Conservation (phyloP, 2,329 filamentous ascomycete species). For the Pyrenophora tritici-repentis region DNA sequence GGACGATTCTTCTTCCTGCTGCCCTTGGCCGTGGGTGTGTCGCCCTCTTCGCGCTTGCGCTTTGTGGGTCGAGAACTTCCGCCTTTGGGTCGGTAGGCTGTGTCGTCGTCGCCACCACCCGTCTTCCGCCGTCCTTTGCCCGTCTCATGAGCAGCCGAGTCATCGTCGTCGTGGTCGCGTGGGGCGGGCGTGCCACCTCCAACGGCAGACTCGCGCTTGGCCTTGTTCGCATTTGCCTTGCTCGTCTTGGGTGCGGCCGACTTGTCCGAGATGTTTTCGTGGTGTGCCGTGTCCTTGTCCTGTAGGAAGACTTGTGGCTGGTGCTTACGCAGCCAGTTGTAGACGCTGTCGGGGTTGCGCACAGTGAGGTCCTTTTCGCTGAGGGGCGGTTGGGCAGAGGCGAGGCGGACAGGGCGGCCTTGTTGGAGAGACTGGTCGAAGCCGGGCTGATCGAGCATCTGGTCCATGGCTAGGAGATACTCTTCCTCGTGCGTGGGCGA, state of each 20-base stretch:
- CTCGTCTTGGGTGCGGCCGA: conserved; percentile 31
- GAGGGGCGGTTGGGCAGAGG: conserved; percentile 49
- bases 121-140: conserved; percentile 35
- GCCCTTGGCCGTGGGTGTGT: conserved; percentile 30
- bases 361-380: conserved; percentile 60
- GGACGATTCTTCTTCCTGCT: conserved; percentile 42
- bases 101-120: conserved; percentile 48
- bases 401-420: conserved; percentile 46
- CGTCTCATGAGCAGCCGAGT: conserved; percentile 42
- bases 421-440: conserved; percentile 56
- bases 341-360: conserved; percentile 86
- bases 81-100: conserved; percentile 55
- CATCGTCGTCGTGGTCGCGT: conserved; percentile 51
- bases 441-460: conserved; percentile 55
- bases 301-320: conserved; percentile 84
- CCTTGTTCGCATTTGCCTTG: conserved; percentile 34
- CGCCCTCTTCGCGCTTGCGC: conserved; percentile 51
- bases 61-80: conserved; percentile 50
- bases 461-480: conserved; percentile 70
- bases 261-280: conserved; percentile 47
- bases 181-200: conserved; percentile 40
- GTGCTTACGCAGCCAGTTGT: conserved; percentile 91
- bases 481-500: conserved; percentile 73
- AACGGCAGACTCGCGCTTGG: conserved; percentile 42
- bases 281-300: conserved; percentile 59